phyloP scores from a whole-genome alignment of 768 basidiomycete genomes.

The Mycena chlorophos region DNA sequence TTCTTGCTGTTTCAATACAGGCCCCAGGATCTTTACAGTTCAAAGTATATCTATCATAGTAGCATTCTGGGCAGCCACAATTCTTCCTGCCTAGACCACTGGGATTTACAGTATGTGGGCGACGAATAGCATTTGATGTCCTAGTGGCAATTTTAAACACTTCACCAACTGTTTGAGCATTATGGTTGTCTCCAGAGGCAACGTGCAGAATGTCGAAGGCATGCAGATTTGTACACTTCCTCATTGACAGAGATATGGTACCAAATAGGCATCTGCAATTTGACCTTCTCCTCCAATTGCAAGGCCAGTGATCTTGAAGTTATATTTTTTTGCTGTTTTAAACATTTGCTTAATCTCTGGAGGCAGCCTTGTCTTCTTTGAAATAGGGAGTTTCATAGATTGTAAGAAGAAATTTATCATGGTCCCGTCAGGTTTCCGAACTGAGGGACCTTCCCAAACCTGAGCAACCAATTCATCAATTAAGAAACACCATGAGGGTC shows the following conservation, averaged over 20 bases:
- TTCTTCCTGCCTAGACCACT: background rate
- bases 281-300: background rate
- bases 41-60: background rate
- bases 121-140: background rate
- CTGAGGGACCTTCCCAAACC: background rate
- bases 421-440: background rate
- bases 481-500: constrained; percentile 1
- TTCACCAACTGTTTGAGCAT: background rate
- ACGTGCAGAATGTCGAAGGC: background rate
- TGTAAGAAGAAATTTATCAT: background rate
- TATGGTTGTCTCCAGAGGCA: background rate
- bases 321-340: background rate
- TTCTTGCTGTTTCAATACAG: background rate
- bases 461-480: background rate
- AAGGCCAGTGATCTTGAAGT: background rate
- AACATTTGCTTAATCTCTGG: background rate
- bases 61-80: background rate
- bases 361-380: background rate
- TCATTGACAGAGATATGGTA: background rate
- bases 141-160: background rate
- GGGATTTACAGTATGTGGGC: background rate
- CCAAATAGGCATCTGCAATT: background rate
- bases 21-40: background rate
- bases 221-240: background rate
- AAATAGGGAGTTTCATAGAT: background rate